phyloP scores from a whole-genome alignment of 1,284 basidiomycete genomes.

The Melanopsichium pennsylvanicum region DNA sequence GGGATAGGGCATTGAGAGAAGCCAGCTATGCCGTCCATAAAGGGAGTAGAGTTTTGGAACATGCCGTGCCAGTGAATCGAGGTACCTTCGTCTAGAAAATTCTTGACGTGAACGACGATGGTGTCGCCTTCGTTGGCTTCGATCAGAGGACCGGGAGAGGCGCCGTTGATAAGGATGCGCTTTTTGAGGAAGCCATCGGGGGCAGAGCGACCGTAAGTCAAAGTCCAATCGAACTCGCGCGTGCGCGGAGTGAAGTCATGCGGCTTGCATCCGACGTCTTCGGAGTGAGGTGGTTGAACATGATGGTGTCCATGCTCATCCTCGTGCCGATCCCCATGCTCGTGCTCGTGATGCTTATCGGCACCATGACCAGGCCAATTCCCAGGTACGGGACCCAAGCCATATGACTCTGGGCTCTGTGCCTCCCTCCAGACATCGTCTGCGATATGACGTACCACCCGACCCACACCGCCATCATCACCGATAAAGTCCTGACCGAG shows the following conservation, averaged over 20 bases:
- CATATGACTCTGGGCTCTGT: constrained; percentile 1
- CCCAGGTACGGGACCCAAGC: constrained; percentile 13
- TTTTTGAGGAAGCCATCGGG: constrained; percentile 55
- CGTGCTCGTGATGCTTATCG: neutral
- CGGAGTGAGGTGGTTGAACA: too few species aligned
- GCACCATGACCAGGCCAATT: constrained; percentile 9
- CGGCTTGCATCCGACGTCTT: constrained; percentile 7
- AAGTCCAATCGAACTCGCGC: constrained; percentile 46
- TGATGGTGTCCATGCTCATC: neutral
- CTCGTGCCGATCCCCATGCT: neutral
- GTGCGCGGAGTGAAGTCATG: constrained; percentile 37
- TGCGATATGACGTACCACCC: neutral
- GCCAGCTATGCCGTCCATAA: constrained; percentile 59
- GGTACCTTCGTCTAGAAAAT: constrained; percentile 44
- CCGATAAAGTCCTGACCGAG: constrained; percentile 6
- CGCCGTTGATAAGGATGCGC: constrained; percentile 56
- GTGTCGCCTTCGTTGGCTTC: constrained; percentile 60
- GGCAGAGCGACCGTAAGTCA: constrained; percentile 37
- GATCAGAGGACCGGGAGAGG: constrained; percentile 56
- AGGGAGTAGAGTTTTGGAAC: constrained; percentile 55
- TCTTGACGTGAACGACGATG: constrained; percentile 53
- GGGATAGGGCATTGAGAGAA: constrained; percentile 64
- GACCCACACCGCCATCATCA: neutral
- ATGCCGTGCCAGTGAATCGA: constrained; percentile 64
- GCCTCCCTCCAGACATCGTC: neutral